Conservation (phyloP, 2,329 filamentous ascomycete genomes). For the Trematosphaeria pertusa region DNA sequence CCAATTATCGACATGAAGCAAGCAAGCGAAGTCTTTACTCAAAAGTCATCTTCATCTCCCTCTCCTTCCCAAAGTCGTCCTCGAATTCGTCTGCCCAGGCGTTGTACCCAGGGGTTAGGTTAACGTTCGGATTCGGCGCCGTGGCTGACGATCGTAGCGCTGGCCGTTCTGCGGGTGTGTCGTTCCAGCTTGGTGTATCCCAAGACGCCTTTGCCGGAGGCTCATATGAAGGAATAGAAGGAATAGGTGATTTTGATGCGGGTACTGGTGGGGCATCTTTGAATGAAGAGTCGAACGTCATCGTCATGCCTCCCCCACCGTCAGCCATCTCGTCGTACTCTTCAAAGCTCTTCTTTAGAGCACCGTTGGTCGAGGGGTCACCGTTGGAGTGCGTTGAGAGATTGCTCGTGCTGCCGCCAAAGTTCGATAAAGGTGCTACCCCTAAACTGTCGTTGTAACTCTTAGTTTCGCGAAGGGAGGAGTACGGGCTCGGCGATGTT, state of each 20-base stretch:
- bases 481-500: constrained; percentile 24
- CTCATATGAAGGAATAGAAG: constrained; percentile 5
- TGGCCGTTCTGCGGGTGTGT: constrained; percentile 10
- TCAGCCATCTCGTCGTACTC: constrained; percentile 47
- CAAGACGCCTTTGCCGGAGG: constrained; percentile 11
- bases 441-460: constrained; percentile 49
- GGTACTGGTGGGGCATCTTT: constrained; percentile 26
- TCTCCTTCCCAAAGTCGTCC: constrained; percentile 54
- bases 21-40: constrained; percentile 27
- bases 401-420: constrained; percentile 24
- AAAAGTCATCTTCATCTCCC: constrained; percentile 59
- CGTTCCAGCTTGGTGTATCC: constrained; percentile 21
- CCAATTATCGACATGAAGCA: no score
- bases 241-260: constrained; percentile 21
- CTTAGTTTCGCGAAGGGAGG: constrained; percentile 49
- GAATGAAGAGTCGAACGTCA: constrained; percentile 54
- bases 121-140: constrained; percentile 16
- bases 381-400: constrained; percentile 24
- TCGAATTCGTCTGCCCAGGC: constrained; percentile 58
- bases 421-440: constrained; percentile 7
- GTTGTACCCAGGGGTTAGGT: constrained; percentile 47
- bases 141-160: not conserved
- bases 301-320: constrained; percentile 42
- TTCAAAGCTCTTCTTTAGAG: constrained; percentile 30
- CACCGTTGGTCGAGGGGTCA: constrained; percentile 13